Percentiles rank a stretch among this genome's conserved stretches.
Conservation (phyloP, 2,329 filamentous ascomycete genomes). For the Fusarium incarnatum region DNA sequence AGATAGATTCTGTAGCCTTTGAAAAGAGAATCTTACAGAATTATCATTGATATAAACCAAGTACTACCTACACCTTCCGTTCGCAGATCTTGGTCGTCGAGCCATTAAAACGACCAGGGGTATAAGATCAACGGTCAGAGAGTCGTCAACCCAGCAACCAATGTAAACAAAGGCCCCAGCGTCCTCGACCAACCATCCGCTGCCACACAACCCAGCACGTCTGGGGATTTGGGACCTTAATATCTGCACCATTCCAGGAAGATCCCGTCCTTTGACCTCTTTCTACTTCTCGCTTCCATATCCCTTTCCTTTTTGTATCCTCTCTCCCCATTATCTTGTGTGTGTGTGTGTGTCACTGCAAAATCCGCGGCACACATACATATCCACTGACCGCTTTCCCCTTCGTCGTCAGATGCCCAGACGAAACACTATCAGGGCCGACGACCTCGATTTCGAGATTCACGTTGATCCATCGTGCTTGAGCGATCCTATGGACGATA, state of each 20-base stretch:
- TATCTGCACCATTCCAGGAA: conserved; percentile 44
- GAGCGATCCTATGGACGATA: conserved; percentile 56
- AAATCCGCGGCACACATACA: conserved; percentile 28
- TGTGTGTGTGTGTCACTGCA: conserved; percentile 40
- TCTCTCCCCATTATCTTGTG: conserved; percentile 6
- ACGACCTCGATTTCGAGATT: conserved; percentile 60
- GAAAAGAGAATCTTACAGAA: neutral
- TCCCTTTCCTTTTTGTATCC: conserved; percentile 17
- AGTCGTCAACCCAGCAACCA: conserved; percentile 51
- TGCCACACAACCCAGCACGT: conserved; percentile 39
- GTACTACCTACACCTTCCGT: neutral
- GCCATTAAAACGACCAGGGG: conserved; percentile 22
- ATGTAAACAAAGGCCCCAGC: conserved; percentile 50
- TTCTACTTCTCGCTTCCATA: conserved; percentile 21
- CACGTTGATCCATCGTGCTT: conserved; percentile 61
- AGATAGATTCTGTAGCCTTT: conserved; percentile 5
- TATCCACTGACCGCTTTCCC: conserved; percentile 10
- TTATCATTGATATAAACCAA: conserved; percentile 8
- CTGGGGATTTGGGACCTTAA: conserved; percentile 28
- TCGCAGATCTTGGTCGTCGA: conserved; percentile 26
- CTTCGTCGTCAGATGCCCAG: conserved; percentile 45
- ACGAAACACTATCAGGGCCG: conserved; percentile 40
- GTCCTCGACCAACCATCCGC: conserved; percentile 48
- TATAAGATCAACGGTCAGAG: conserved; percentile 19
- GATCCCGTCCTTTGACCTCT: conserved; percentile 15